A percentile compares a stretch with the other conserved stretches of the same genome.
Evolutionary conservation across 495 filamentous ascomycete species (phyloP).

Genomic region (Penicillium angulare): DNA sequence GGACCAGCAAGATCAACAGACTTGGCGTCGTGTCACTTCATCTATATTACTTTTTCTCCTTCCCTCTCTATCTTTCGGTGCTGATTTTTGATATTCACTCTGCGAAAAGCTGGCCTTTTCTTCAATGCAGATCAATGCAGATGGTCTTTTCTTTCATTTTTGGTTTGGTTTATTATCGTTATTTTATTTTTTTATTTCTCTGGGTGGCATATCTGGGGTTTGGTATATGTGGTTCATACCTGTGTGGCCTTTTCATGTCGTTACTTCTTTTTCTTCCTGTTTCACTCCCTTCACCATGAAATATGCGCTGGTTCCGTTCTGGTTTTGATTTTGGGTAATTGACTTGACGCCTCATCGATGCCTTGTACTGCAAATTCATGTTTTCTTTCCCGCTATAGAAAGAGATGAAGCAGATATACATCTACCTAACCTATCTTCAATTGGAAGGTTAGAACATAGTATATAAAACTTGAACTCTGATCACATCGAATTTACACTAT

Average conservation of each 20-base stretch:
- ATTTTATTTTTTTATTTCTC: conserved; percentile 5
- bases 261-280: no score
- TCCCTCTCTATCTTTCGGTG: conserved; percentile 15
- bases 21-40: conserved; percentile 6
- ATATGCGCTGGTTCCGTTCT: conserved; percentile 7
- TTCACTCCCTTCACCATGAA: conserved; percentile 15
- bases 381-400: conserved; percentile 8
- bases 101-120: conserved; percentile 28
- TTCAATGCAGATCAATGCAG: no score
- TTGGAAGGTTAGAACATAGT: not conserved
- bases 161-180: not conserved
- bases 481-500: conserved; percentile 2
- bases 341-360: conserved; percentile 12
- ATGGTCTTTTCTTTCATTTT: conserved; percentile 13
- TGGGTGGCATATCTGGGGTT: conserved; percentile 18
- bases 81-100: conserved; percentile 11
- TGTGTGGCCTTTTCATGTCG: conserved; percentile 1
- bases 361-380: conserved; percentile 12
- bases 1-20: conserved; percentile 3
- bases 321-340: conserved; percentile 2
- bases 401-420: not conserved
- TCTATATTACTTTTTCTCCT: conserved; percentile 1
- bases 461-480: no score
- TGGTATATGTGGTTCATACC: not conserved
- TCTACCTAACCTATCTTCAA: not conserved